Base-by-base conservation (phyloP, 176 grass and related monocot species). In the Carex cristatella region DNA sequence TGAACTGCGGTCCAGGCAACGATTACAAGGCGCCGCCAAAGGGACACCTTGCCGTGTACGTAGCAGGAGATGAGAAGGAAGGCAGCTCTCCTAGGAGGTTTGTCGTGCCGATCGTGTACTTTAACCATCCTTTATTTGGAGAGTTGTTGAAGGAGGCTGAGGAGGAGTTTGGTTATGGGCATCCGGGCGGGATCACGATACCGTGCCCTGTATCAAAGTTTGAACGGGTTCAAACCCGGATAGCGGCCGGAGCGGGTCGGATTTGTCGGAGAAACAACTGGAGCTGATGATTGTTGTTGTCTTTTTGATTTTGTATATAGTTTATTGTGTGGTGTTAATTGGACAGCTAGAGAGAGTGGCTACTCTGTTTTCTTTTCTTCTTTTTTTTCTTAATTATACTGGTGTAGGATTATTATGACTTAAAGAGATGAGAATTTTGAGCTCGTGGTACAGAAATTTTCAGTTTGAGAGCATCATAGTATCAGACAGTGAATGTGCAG, bases 181-280 rank as follows among this genome's bases (percentile, higher is more conserved):
- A 98, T 79, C 93, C 95, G 64, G 93, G 95, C 53, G 93, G 90
- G 86, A 95, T 98, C 93, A 98, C 93, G 61, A 98, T 98, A 83
- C 95, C 95, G 48, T 94, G 93, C 88, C 86, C 93, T 65, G 93
- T 83, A 38, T 85, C 95, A 10, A 61, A 81, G 4, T 98, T 98
- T 80, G 95, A 98, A 89, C 84, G 66, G 9, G 91, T 88, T 46
- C 88, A 82, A 23, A 90, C 56, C 57, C 79, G 86, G 7, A 94
- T 94, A 44, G 77, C 89, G 0, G 89, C 88, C 33, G 86, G 79
- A 82, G 79, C 69, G 0, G 90, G 73, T 14, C 86, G 61, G 32
- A 79, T 83, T 53, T 81, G 82, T 2, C 86, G 81, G 37, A 90
- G 83, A 85, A 88, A 88, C 19, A 84, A 57, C 1, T 90, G 82